phyloP scores from a whole-genome alignment of 345 rosid species.

The Boechera retrofracta region DNA sequence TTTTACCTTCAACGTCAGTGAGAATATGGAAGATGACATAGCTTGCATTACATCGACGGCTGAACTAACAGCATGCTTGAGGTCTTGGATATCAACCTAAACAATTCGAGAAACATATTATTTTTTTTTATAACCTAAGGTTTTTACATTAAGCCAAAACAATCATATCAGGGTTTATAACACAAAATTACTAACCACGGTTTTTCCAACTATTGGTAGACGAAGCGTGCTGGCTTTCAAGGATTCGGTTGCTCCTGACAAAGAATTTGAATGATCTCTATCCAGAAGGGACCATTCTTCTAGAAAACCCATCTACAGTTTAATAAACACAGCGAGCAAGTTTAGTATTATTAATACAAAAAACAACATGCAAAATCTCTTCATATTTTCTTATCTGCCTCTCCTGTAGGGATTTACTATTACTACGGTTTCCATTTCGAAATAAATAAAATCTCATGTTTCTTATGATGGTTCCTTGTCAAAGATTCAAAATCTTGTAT shows the following conservation, averaged over 20 bases:
- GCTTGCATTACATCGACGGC: conserved; percentile 92
- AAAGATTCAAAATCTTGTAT: conserved; percentile 30
- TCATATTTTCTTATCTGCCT: conserved; percentile 14
- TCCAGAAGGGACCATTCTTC: conserved; percentile 79
- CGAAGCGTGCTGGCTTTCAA: conserved; percentile 91
- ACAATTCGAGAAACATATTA: conserved; percentile 1
- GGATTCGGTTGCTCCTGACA: conserved; percentile 84
- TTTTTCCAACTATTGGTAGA: conserved; percentile 87
- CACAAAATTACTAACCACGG: conserved; percentile 60
- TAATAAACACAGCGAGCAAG: conserved; percentile 14
- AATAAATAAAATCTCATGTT: conserved; percentile 8
- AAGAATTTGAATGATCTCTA: conserved; percentile 72
- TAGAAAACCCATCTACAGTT: conserved; percentile 67
- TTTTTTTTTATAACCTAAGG: not conserved
- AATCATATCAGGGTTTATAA: conserved; percentile 19
- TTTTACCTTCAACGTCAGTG: conserved; percentile 68
- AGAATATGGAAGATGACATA: conserved; percentile 83
- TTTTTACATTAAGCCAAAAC: not conserved
- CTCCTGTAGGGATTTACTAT: conserved; percentile 6
- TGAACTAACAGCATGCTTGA: conserved; percentile 85
- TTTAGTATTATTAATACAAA: not conserved
- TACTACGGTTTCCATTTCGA: conserved; percentile 2
- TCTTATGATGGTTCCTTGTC: conserved; percentile 25
- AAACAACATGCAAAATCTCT: not conserved
- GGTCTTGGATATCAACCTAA: conserved; percentile 81